Conservation (phyloP, 1,139 yeast species). For the Yamadazyma triangularis region DNA sequence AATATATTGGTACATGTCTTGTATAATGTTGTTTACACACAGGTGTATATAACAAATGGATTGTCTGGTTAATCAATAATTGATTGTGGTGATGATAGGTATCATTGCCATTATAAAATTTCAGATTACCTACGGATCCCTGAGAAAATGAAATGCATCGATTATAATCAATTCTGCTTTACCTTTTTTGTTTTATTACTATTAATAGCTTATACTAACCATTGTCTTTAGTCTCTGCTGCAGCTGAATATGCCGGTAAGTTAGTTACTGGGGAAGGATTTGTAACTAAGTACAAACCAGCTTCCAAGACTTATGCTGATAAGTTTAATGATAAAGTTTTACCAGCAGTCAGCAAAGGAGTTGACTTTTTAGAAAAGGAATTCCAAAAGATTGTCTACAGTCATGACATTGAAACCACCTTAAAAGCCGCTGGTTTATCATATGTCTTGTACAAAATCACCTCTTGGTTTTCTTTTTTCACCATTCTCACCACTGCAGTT, state of each 20-base stretch:
- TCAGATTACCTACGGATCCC: too few species aligned
- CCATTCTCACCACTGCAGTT: slow-evolving; percentile 54
- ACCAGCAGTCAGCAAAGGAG: slow-evolving; percentile 42
- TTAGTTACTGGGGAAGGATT: slow-evolving; percentile 67
- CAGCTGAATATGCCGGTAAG: slow-evolving; percentile 66
- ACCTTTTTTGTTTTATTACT: too few species aligned
- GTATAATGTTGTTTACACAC: too few species aligned
- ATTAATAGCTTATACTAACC: slow-evolving; percentile 16
- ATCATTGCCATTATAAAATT: too few species aligned
- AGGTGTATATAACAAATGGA: too few species aligned
- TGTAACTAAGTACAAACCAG: slow-evolving; percentile 62
- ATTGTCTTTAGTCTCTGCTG: slow-evolving; percentile 46
- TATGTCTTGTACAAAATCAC: slow-evolving; percentile 70
- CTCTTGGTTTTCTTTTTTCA: slow-evolving; percentile 71
- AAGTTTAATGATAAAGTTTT: slow-evolving; percentile 35
- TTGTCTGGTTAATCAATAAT: too few species aligned
- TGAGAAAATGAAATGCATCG: too few species aligned
- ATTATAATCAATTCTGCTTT: too few species aligned
- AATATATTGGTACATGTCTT: too few species aligned
- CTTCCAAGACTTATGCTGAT: slow-evolving; percentile 33
- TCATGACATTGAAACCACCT: slow-evolving; percentile 62
- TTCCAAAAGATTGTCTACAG: slow-evolving; percentile 62
- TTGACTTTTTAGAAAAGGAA: slow-evolving; percentile 41
- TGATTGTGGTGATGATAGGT: too few species aligned
- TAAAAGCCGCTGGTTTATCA: slow-evolving; percentile 65